Percentiles rank a stretch among this genome's conserved stretches.
Evolutionary conservation across 495 filamentous ascomycete genomes (phyloP).

Genomic region (Halenospora varia): DNA sequence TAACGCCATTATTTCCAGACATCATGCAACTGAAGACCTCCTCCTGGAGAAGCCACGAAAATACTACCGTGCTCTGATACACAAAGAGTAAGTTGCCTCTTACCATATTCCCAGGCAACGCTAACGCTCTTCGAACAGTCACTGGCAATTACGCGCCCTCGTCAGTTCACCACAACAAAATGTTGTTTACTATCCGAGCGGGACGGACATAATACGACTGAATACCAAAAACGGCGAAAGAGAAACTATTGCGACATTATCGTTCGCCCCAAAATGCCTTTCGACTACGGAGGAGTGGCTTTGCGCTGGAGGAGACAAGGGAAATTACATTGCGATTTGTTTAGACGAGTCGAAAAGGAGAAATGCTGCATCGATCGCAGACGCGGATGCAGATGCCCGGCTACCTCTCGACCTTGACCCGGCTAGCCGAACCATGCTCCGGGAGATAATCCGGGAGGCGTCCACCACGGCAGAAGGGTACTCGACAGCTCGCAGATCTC

Average conservation of each 20-base stretch:
- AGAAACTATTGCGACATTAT: conserved; percentile 70
- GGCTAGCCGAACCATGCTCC: conserved; percentile 17
- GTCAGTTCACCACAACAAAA: conserved; percentile 75
- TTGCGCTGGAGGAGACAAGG: conserved; percentile 80
- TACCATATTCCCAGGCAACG: background rate
- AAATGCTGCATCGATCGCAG: conserved; percentile 3
- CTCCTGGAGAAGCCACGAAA: conserved; percentile 61
- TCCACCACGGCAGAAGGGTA: background rate
- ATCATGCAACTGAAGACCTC: conserved; percentile 45
- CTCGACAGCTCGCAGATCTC: conserved; percentile 10
- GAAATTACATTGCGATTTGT: conserved; percentile 74
- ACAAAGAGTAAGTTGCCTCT: conserved; percentile 58
- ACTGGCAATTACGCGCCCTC: conserved; percentile 89
- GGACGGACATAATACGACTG: conserved; percentile 65
- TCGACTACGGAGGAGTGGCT: conserved; percentile 83
- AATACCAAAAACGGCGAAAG: conserved; percentile 67
- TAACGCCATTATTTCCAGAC: conserved; percentile 9
- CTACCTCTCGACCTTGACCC: conserved; percentile 53
- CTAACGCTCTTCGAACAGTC: conserved; percentile 43
- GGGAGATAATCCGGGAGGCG: background rate
- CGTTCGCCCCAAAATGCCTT: conserved; percentile 81
- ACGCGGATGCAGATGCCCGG: conserved; percentile 55
- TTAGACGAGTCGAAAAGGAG: conserved; percentile 6
- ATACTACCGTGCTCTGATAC: conserved; percentile 73
- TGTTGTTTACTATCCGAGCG: conserved; percentile 77